phyloP scores from a whole-genome alignment of 176 grass and related monocot species.

The Hordeum vulgare region DNA sequence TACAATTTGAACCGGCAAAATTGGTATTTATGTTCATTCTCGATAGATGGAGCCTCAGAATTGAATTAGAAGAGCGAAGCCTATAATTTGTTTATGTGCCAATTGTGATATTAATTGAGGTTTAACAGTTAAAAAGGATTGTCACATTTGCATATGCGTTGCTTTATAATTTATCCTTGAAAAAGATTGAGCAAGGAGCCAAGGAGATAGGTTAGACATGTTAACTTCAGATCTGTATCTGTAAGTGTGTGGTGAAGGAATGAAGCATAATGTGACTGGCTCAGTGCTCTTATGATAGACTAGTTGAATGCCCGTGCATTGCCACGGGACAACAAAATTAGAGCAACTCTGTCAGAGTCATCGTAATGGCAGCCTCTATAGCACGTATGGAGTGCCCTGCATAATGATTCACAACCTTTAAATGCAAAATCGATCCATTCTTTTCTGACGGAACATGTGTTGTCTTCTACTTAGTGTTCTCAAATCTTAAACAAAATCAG shows the following conservation, averaged over 20 bases:
- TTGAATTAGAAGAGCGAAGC: not conserved
- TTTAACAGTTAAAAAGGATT: not conserved
- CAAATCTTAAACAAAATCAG: too few species aligned
- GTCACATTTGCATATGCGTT: not conserved
- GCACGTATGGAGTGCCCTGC: too few species aligned
- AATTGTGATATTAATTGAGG: not conserved
- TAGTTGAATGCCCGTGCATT: too few species aligned
- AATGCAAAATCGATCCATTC: too few species aligned
- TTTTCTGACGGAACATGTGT: too few species aligned
- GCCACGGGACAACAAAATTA: too few species aligned
- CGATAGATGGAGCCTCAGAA: not conserved
- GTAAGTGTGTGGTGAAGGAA: not conserved
- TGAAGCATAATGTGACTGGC: not conserved
- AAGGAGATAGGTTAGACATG: not conserved
- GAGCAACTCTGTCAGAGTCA: too few species aligned
- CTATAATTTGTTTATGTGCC: not conserved
- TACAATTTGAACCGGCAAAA: not conserved
- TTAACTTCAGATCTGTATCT: not conserved
- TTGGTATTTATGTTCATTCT: not conserved
- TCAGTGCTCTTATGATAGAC: not conserved
- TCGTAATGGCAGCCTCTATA: too few species aligned
- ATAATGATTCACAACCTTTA: too few species aligned
- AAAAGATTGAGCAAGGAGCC: not conserved
- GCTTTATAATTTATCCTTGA: not conserved
- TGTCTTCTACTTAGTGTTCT: too few species aligned